These are phyloP conservation scores for Penicillium sp. DNA, from an alignment of 2,329 filamentous ascomycete species.

Conservation along the genomic window DNA sequence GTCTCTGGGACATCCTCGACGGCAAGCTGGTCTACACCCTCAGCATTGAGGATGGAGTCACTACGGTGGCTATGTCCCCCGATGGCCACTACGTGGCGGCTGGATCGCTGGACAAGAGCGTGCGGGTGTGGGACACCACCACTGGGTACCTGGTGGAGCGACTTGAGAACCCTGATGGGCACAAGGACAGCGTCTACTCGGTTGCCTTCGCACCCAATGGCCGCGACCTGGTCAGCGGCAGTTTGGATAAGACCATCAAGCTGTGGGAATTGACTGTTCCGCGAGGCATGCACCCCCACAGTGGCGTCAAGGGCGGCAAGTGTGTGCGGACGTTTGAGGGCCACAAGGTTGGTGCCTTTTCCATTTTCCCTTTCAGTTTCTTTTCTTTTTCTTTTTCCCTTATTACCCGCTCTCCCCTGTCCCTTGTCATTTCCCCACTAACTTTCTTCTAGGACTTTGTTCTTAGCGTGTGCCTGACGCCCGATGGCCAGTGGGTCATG, in stretches of 20 bases:
- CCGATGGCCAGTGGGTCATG: slow-evolving; percentile 92
- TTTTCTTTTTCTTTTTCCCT: not conserved
- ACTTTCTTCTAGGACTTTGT: slow-evolving; percentile 76
- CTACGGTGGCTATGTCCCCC: slow-evolving; percentile 94
- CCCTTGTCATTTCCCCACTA: slow-evolving; percentile 4
- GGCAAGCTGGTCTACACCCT: slow-evolving; percentile 80
- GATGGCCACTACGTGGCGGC: slow-evolving; percentile 93
- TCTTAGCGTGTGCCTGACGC: slow-evolving; percentile 89
- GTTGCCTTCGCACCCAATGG: slow-evolving; percentile 95
- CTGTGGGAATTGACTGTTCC: slow-evolving; percentile 91
- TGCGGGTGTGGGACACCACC: slow-evolving; percentile 92
- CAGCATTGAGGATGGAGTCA: slow-evolving; percentile 94
- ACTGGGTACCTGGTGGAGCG: slow-evolving; percentile 85
- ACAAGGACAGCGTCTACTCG: slow-evolving; percentile 95
- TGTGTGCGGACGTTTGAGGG: slow-evolving; percentile 97
- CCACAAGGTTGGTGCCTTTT: slow-evolving; percentile 67
- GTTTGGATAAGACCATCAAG: slow-evolving; percentile 97
- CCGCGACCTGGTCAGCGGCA: slow-evolving; percentile 88
- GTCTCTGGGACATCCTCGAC: slow-evolving; percentile 91
- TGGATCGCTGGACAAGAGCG: slow-evolving; percentile 94
- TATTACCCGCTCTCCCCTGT: not conserved
- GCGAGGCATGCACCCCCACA: slow-evolving; percentile 63
- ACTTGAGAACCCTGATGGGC: slow-evolving; percentile 87
- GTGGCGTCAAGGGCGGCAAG: slow-evolving; percentile 77
- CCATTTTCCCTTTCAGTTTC: slow-evolving; percentile 7